These are phyloP conservation scores for Kockiozyma suomiensis DNA, from an alignment of 805 yeast genomes.

Conservation along the genomic window DNA sequence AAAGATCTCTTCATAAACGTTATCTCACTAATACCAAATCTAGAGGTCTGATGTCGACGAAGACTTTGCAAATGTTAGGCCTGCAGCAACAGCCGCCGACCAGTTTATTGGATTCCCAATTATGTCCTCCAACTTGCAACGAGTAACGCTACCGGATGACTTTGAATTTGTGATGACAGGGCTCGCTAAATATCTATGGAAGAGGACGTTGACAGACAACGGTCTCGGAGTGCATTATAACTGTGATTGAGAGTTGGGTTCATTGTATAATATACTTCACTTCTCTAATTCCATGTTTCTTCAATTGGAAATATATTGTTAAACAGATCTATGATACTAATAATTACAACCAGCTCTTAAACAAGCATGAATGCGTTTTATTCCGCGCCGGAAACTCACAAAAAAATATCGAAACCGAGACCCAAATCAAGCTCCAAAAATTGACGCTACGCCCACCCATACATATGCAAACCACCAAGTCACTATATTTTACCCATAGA, in stretches of 20 bases:
- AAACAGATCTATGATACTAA: not conserved
- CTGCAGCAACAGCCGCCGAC: not conserved
- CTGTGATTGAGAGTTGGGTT: not conserved
- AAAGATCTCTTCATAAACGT: too few relatives aligned
- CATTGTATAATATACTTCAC: not conserved
- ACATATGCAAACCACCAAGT: not conserved
- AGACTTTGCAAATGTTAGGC: not conserved
- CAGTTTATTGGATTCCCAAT: slow-evolving; percentile 13
- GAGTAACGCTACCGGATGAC: not conserved
- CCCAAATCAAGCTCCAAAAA: not conserved
- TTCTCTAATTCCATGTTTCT: too few relatives aligned
- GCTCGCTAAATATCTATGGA: not conserved
- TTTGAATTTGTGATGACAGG: slow-evolving; percentile 10
- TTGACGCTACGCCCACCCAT: not conserved
- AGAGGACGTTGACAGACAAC: not conserved
- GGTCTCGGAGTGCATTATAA: slow-evolving; percentile 7
- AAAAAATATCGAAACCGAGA: not conserved
- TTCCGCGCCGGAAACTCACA: too few relatives aligned
- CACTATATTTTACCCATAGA: not conserved
- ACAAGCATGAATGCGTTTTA: not conserved
- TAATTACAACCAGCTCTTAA: not conserved
- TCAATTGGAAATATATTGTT: not conserved
- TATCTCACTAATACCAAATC: not conserved
- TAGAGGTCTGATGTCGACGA: slow-evolving; percentile 20
- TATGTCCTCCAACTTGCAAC: not conserved